These are phyloP conservation scores for Neofusicoccum laricinum DNA, from an alignment of 2,329 filamentous ascomycete genomes.

Conservation along the genomic window DNA sequence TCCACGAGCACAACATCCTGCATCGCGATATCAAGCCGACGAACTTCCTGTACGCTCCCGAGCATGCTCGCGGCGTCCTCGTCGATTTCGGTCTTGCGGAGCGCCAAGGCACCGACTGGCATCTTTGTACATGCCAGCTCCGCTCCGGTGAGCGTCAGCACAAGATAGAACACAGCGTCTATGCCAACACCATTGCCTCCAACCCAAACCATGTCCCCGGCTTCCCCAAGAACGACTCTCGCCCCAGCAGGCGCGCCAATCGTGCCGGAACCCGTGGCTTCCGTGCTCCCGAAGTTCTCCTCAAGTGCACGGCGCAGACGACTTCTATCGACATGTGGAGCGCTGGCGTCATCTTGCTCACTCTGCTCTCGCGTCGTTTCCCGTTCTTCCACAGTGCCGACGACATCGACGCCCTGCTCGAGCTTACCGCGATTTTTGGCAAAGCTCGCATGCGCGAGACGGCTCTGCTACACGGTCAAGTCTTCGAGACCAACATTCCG, in stretches of 20 bases:
- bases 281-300: slow-evolving; percentile 90
- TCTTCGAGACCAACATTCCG: slow-evolving; percentile 90
- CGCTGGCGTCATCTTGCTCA: slow-evolving; percentile 94
- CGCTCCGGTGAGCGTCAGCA: slow-evolving; percentile 59
- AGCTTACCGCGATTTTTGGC: slow-evolving; percentile 95
- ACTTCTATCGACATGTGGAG: slow-evolving; percentile 96
- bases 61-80: slow-evolving; percentile 76
- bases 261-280: slow-evolving; percentile 93
- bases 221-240: slow-evolving; percentile 86
- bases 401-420: slow-evolving; percentile 95
- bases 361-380: slow-evolving; percentile 85
- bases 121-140: slow-evolving; percentile 79
- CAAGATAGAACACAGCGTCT: slow-evolving; percentile 55
- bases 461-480: slow-evolving; percentile 80
- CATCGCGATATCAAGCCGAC: slow-evolving; percentile 97
- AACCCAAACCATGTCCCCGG: slow-evolving; percentile 47
- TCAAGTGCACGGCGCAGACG: slow-evolving; percentile 95
- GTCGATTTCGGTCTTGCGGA: slow-evolving; percentile 99
- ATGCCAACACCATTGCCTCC: slow-evolving; percentile 50
- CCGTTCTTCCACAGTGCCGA: slow-evolving; percentile 99
- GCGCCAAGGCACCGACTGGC: slow-evolving; percentile 65
- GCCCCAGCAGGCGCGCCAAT: slow-evolving; percentile 86
- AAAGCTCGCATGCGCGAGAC: slow-evolving; percentile 77
- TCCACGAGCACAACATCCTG: slow-evolving; percentile 80
- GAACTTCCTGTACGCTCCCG: slow-evolving; percentile 90